Conservation (phyloP, 2,329 filamentous ascomycete genomes). For the Aspergillus cejpii region DNA sequence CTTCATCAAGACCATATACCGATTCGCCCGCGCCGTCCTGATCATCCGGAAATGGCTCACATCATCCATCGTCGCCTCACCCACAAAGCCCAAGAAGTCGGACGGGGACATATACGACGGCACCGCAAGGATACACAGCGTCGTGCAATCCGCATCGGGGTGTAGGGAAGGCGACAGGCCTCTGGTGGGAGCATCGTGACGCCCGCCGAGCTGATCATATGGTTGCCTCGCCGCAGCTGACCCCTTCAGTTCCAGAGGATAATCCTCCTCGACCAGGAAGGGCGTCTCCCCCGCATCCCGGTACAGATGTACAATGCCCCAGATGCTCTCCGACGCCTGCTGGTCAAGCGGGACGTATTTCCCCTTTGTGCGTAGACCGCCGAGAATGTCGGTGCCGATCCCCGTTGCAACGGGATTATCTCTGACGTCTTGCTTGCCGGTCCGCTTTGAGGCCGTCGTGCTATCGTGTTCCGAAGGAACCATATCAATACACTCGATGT, state of each 20-base stretch:
- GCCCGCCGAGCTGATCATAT: slow-evolving; percentile 21
- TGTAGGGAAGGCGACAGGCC: slow-evolving; percentile 13
- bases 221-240: slow-evolving; percentile 30
- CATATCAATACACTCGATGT: slow-evolving; percentile 76
- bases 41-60: slow-evolving; percentile 95
- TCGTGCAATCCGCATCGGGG: slow-evolving; percentile 62
- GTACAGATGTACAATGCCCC: slow-evolving; percentile 92
- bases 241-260: slow-evolving; percentile 37
- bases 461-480: slow-evolving; percentile 31
- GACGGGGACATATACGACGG: slow-evolving; percentile 88
- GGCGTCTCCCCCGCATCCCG: slow-evolving; percentile 71
- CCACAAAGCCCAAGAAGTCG: slow-evolving; percentile 86
- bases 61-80: slow-evolving; percentile 74
- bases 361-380: slow-evolving; percentile 75
- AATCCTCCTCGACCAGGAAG: slow-evolving; percentile 47
- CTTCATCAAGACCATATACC: slow-evolving; percentile 94
- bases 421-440: slow-evolving; percentile 15
- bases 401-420: slow-evolving; percentile 42
- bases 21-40: slow-evolving; percentile 77
- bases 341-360: slow-evolving; percentile 65
- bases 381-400: slow-evolving; percentile 47
- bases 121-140: slow-evolving; percentile 86
- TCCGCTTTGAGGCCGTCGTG: slow-evolving; percentile 20
- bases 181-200: slow-evolving; percentile 6
- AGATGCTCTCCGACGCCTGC: slow-evolving; percentile 70